Evolutionary conservation across 768 basidiomycete species (phyloP), one percentile per base, ranked within the genome.

Genomic region (Wakefieldia striispora): DNA sequence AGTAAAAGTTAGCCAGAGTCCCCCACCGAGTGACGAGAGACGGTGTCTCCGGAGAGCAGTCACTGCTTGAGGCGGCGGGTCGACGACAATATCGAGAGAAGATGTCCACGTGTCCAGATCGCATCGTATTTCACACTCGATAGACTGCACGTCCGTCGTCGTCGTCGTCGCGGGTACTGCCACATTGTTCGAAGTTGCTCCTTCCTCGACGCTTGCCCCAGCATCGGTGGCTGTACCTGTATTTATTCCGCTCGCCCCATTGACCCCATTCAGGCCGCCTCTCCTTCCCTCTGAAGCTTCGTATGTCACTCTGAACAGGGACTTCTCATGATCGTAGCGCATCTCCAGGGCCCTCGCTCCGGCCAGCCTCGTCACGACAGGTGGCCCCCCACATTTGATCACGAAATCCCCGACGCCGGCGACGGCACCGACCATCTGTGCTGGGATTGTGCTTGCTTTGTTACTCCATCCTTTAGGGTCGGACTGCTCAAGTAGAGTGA

Each of bases 381-480:
- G 97, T 3, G 97, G 95, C 0, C 93, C 94, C 13, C 97, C 97
- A 57, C 82, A 87, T 67, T 93, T 95, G 70, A 99, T 95, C 7
- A 92, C 86, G 60, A 91, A 97, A 54, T 97, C 95, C 19, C 97
- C 93, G 10, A 97, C 86, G 1, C 95, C 95, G 0, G 94, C 91
- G 0, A 98, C 72, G 2, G 85, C 79, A 35, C 81, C 80, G 61
- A 95, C 85, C 91, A 98, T 95, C 58, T 93, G 85, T n/a, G 84
- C 86, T 1, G 95, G 95, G 43, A 95, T 94, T 12, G 90, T 89
- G 0, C 84, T 83, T 12, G 66, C 68, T 68, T 97, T 98, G 70
- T 91, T 93, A 6, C 91, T 84, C 95, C 95, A 97, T 40, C 94
- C 94, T 68, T 95, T 91, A 6, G 94, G 94, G 66, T 99, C 95